Evolutionary conservation across 176 grass and related monocot genomes (phyloP).

Genomic region (Juncus effusus): DNA sequence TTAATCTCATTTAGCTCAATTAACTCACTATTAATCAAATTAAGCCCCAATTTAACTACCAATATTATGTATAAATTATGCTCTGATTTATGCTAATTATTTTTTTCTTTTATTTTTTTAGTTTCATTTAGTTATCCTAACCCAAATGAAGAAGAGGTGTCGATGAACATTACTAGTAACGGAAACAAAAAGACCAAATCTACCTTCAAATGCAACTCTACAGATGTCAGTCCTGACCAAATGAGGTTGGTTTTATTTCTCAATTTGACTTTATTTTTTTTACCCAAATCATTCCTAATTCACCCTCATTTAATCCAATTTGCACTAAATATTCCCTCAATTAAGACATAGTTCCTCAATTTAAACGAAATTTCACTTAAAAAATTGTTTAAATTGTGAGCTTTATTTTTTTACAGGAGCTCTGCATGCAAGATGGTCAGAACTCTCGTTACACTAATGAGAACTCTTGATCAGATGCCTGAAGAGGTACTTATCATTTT

Average conservation of each 20-base stretch:
- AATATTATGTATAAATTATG: not conserved
- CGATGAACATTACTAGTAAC: constrained; percentile 81
- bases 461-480: constrained; percentile 96
- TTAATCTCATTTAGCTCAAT: constrained; percentile 15
- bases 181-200: constrained; percentile 67
- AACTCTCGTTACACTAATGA: constrained; percentile 95
- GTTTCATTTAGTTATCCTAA: constrained; percentile 92
- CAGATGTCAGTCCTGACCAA: constrained; percentile 87
- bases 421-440: constrained; percentile 98
- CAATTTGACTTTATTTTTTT: constrained; percentile 9
- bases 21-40: constrained; percentile 5
- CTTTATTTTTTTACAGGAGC: constrained; percentile 43
- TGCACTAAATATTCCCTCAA: not conserved
- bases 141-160: constrained; percentile 58
- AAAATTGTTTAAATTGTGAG: constrained; percentile 4
- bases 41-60: not conserved
- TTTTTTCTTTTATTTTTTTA: constrained; percentile 16
- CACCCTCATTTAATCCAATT: not conserved
- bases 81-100: too few relatives aligned
- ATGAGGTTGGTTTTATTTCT: constrained; percentile 62
- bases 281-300: constrained; percentile 3
- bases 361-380: not conserved
- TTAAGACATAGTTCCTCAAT: not conserved
- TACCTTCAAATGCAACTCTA: constrained; percentile 64
- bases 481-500: constrained; percentile 51